Evolutionary conservation across 1,139 yeast species (phyloP), one percentile per base, ranked within the genome.

Genomic region (Yamadazyma buinensis): DNA sequence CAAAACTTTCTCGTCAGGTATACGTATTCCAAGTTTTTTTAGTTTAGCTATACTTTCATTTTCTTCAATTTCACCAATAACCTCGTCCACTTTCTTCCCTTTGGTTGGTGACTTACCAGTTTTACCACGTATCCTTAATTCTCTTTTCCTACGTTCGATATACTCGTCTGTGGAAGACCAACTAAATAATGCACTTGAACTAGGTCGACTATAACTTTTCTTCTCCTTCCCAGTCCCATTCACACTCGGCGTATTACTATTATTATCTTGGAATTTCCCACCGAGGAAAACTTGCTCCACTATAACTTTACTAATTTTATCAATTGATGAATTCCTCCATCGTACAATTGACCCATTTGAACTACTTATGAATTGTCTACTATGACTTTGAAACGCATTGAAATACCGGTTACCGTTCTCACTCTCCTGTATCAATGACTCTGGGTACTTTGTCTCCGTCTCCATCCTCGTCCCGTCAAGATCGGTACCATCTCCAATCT

Each of bases 111-210:
- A 34, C 28, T 38, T 35, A 12, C 30, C 20, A 19, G 21, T 30
- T 14, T 26, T 29, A 4, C 41, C 42, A 28, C 28, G 32, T n/a
- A 32, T 33, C 34, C 28, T 7, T 34, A 61, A 42, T 39, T 63
- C 65, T 26, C 48, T 46, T 41, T 60, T 61, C 26, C 71, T 47
- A 1, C 59, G 56, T 21, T 54, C 57, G 9, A 67, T 57, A 39
- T 66, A 65, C 8, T 62, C 55, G 36, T 68, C 74, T 15, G 65
- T 61, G 0, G 74, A 65, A 7, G 73, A 64, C 75, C 75, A 69
- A 32, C 61, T 56, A 39, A 69, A 69, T 29, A 68, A 52, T 13
- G 66, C 59, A 42, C 58, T 62, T n/a, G 64, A 57, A 1, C 55
- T 42, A 10, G 52, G 43, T 34, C 38, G 26, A 5, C 29, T 25